Evolutionary conservation across 2,329 filamentous ascomycete genomes (phyloP).

Genomic region (Xylariaceae sp.): DNA sequence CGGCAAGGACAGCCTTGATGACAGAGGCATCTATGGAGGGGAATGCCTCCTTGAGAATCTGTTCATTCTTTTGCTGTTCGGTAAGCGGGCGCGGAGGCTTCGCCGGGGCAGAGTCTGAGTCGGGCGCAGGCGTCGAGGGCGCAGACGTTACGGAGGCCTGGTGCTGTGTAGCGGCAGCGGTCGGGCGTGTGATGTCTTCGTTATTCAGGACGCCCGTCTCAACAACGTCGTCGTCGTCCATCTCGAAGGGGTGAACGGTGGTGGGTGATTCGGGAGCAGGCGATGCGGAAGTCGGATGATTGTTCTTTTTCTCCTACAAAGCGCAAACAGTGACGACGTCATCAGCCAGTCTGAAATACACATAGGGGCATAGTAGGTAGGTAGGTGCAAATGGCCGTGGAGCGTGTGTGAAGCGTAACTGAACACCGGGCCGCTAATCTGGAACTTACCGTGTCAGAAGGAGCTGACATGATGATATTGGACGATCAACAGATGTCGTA

Average conservation of each 20-base stretch:
- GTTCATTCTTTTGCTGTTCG: conserved; percentile 79
- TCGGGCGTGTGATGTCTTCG: conserved; percentile 13
- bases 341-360: conserved; percentile 2
- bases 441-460: conserved; percentile 30
- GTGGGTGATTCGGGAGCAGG: conserved; percentile 60
- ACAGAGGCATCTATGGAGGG: conserved; percentile 75
- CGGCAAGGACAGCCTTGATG: conserved; percentile 81
- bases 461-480: conserved; percentile 28
- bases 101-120: conserved; percentile 50
- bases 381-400: conserved; percentile 3
- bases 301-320: conserved; percentile 38
- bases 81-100: conserved; percentile 83
- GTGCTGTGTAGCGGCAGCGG: conserved; percentile 24
- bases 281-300: conserved; percentile 29
- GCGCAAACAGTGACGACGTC: conserved; percentile 6
- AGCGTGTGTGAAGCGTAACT: conserved; percentile 13
- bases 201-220: conserved; percentile 51
- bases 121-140: conserved; percentile 25
- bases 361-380: conserved; percentile 1
- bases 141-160: conserved; percentile 1
- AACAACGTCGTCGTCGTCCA: conserved; percentile 68
- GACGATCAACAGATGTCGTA: background rate
- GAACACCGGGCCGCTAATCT: conserved; percentile 10
- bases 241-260: conserved; percentile 60
- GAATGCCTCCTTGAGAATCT: conserved; percentile 90